Base-by-base conservation (phyloP, 106 monocot species). In the Iris macrosiphon region DNA sequence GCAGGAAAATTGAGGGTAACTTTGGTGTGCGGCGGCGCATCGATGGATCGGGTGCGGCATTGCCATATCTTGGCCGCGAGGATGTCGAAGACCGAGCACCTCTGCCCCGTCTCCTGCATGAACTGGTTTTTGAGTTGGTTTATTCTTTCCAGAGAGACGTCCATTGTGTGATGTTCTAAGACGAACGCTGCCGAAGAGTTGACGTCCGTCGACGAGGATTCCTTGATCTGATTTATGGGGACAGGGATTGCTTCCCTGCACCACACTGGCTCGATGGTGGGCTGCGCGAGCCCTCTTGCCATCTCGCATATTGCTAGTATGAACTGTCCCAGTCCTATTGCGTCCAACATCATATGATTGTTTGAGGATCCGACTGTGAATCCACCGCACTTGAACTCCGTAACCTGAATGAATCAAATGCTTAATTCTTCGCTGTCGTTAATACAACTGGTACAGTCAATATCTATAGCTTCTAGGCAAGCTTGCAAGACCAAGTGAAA, bases 21-120 rank as follows among this genome's bases (percentile, higher is more conserved):
- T 52, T 54, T 12, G 17, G 18, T 40, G 0, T 52, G 12, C 0
- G 53, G 20, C 8, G 30, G 26, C 10, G 32, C 16, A 4, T 31
- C 23, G 0, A 65, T 22, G 11, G 64, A 39, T 7, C 22, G 49
- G 4, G 64, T 65, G 23, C 64, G 52, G 27, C 35, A 43, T 44
- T 65, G 64, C 64, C 64, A 67, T 16, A 61, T 39, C 30, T 46
- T 53, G n/a, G 68, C 68, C 4, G 50, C 57, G 15, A 72, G 63
- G 31, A 58, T 19, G 7, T 72, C 72, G 22, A 72, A 72, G 4
- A 17, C 9, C 7, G 72, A 72, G 57, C 72, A 72, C 7, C 19
- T 24, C 8, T 65, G 10, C 2, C 42, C 40, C 7, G 64, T 38
- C 18, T n/a, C 14, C 19, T 52, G 20, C 14, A 65, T 53, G 53